Evolutionary conservation across 2,329 filamentous ascomycete genomes (phyloP).

Genomic region (Mycosphaerella arachidis): DNA sequence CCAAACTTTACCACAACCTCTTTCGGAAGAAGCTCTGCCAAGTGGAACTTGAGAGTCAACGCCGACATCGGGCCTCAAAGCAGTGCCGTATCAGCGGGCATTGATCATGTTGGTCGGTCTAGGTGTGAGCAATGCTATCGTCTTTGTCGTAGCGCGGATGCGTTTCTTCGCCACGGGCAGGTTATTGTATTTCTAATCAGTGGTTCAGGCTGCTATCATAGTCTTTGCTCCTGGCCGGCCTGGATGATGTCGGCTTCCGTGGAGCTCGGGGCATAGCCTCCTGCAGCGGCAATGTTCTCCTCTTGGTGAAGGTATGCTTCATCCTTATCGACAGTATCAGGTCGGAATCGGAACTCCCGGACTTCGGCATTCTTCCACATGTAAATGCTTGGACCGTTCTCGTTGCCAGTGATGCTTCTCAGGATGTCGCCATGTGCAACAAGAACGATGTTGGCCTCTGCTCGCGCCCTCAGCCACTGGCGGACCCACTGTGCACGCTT

Average conservation of each 20-base stretch:
- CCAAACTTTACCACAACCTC: background rate
- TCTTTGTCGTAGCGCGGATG: background rate
- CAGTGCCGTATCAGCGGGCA: no score
- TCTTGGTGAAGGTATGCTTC: conserved; percentile 28
- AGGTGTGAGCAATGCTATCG: background rate
- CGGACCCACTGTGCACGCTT: conserved; percentile 30
- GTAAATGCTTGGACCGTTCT: conserved; percentile 23
- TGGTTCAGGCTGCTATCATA: background rate
- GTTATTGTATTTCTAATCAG: background rate
- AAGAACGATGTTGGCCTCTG: conserved; percentile 32
- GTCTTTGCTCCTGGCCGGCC: background rate
- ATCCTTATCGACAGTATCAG: conserved; percentile 21
- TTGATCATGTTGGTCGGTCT: no score
- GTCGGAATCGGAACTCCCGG: conserved; percentile 27
- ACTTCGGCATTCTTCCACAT: conserved; percentile 32
- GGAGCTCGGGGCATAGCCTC: conserved; percentile 30
- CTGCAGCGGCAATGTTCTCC: conserved; percentile 28
- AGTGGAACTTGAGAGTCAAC: background rate
- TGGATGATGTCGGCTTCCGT: conserved; percentile 25
- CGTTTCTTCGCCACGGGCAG: background rate
- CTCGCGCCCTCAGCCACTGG: conserved; percentile 28
- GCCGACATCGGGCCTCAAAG: background rate
- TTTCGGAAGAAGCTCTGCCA: background rate
- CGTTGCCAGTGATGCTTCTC: conserved; percentile 24
- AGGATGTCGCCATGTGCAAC: conserved; percentile 33